Percentiles rank a stretch among this genome's conserved stretches.
These are phyloP conservation scores for Verticillium zaregamsianum DNA, from an alignment of 2,329 filamentous ascomycete species.

Conservation along the genomic window DNA sequence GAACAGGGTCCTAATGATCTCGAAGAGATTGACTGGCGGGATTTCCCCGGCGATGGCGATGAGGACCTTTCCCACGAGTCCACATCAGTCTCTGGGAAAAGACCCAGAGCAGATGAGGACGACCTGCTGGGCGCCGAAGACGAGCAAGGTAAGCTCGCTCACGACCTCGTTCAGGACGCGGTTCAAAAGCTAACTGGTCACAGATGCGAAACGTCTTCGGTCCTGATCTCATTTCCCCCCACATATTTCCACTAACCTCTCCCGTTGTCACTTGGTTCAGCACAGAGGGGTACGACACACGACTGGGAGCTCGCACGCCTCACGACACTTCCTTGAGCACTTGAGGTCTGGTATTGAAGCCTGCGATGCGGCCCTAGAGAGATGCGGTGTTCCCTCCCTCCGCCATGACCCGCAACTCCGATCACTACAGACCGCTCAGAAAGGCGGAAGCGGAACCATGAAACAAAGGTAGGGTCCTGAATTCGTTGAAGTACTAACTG, in stretches of 20 bases:
- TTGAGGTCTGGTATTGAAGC: not conserved
- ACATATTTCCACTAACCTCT: not conserved
- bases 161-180: not conserved
- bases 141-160: conserved; percentile 15
- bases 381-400: not conserved
- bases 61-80: conserved; percentile 6
- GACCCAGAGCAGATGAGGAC: conserved; percentile 17
- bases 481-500: not conserved
- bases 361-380: not conserved
- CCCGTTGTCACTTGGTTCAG: not conserved
- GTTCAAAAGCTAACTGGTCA: not conserved
- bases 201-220: conserved; percentile 7
- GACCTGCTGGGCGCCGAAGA: conserved; percentile 14
- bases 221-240: conserved; percentile 8
- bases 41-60: conserved; percentile 16
- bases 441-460: not conserved
- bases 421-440: not conserved
- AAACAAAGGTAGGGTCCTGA: not conserved
- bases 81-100: conserved; percentile 13
- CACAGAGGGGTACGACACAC: not conserved
- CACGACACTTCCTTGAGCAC: not conserved
- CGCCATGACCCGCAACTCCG: not conserved
- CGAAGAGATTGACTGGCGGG: conserved; percentile 21
- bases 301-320: not conserved
- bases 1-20: conserved; percentile 4